A percentile compares a stretch with the other conserved stretches of the same genome.
phyloP scores from a whole-genome alignment of 163 green algal genomes.

The Volvox carteri region DNA sequence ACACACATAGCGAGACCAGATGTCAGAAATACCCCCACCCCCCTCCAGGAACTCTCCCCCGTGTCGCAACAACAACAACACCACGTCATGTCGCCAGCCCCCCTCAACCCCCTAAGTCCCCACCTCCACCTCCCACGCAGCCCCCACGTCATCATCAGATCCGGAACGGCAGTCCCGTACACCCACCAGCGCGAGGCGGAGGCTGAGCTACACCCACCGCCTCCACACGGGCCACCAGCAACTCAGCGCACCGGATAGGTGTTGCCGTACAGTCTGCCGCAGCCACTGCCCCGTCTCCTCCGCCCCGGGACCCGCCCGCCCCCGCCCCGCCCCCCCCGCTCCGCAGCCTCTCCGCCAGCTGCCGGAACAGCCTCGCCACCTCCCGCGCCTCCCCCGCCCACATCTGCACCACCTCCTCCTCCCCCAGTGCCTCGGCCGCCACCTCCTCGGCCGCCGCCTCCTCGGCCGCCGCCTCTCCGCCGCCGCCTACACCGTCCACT shows the following conservation, averaged over 20 bases:
- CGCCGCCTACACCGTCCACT: too few species aligned
- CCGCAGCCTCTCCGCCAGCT: constrained; percentile 8
- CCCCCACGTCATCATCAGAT: neutral
- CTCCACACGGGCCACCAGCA: neutral
- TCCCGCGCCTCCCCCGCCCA: neutral
- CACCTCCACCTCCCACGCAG: neutral
- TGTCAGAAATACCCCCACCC: too few species aligned
- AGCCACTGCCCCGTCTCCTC: neutral
- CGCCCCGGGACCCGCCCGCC: neutral
- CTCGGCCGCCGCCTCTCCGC: neutral
- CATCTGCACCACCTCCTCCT: neutral
- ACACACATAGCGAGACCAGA: too few species aligned
- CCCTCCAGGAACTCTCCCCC: too few species aligned
- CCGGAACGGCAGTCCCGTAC: neutral
- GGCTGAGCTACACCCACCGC: neutral
- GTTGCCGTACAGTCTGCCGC: neutral
- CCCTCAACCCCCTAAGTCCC: too few species aligned
- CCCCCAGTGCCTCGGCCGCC: neutral
- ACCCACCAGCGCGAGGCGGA: too few species aligned
- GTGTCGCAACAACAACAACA: too few species aligned
- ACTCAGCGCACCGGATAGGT: neutral
- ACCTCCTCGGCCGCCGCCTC: neutral
- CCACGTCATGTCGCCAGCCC: too few species aligned
- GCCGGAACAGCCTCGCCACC: neutral
- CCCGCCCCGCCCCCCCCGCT: too few species aligned